Conservation (phyloP, 2,329 filamentous ascomycete genomes). For the Diaporthe caulivora region DNA sequence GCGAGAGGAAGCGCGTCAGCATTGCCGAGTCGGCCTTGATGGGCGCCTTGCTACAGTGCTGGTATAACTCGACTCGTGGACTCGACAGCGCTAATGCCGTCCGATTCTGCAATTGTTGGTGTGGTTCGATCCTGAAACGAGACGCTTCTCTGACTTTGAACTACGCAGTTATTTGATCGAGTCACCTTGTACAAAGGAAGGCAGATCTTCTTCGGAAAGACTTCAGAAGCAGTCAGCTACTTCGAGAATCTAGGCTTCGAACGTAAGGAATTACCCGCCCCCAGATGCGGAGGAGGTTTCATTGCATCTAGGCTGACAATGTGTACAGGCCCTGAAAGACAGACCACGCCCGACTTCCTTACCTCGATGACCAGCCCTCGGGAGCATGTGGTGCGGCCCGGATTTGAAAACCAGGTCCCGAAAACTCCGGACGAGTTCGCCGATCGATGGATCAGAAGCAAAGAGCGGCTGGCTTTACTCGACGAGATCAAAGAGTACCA, state of each 20-base stretch:
- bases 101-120: neutral
- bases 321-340: neutral
- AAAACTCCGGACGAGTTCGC: slow-evolving; percentile 1
- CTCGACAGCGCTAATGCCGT: neutral
- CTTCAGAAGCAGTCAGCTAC: neutral
- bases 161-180: neutral
- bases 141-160: neutral
- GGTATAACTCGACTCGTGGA: slow-evolving; percentile 15
- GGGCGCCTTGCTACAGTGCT: neutral
- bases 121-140: neutral
- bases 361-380: slow-evolving; percentile 1
- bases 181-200: neutral
- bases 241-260: slow-evolving; percentile 4
- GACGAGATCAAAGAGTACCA: neutral
- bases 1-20: slow-evolving; percentile 32
- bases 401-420: neutral
- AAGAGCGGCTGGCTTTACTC: neutral
- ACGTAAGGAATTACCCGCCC: neutral
- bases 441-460: neutral
- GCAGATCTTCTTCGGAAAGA: neutral
- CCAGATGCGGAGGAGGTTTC: neutral
- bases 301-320: neutral
- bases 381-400: neutral
- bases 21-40: slow-evolving; percentile 6
- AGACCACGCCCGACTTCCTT: slow-evolving; percentile 3